Evolutionary conservation across 805 yeast genomes (phyloP).

Genomic region (Torulaspora delbrueckii): DNA sequence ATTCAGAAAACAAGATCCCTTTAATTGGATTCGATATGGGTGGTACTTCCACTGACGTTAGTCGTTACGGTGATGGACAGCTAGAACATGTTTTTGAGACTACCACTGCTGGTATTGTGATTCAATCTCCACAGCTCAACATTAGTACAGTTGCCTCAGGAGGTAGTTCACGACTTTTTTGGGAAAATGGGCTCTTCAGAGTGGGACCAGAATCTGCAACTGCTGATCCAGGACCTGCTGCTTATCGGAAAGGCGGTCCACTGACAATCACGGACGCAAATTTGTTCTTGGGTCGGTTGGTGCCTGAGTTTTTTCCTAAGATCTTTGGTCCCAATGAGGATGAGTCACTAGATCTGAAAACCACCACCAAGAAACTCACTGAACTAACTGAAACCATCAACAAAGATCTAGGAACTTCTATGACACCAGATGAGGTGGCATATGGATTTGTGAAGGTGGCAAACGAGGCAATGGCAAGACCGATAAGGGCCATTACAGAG

Average conservation of each 20-base stretch:
- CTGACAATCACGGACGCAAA: slow-evolving; percentile 84
- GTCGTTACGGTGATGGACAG: slow-evolving; percentile 63
- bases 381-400: slow-evolving; percentile 56
- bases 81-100: slow-evolving; percentile 80
- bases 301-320: slow-evolving; percentile 71
- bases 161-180: slow-evolving; percentile 66
- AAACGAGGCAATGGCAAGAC: slow-evolving; percentile 85
- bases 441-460: slow-evolving; percentile 79
- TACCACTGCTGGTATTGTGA: slow-evolving; percentile 74
- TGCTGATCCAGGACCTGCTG: slow-evolving; percentile 87
- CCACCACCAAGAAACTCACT: slow-evolving; percentile 46
- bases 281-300: slow-evolving; percentile 61
- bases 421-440: slow-evolving; percentile 67
- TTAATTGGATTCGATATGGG: slow-evolving; percentile 87
- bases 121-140: slow-evolving; percentile 80
- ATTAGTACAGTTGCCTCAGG: slow-evolving; percentile 84
- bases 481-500: slow-evolving; percentile 78
- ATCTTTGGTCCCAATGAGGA: slow-evolving; percentile 80
- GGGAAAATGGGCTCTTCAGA: slow-evolving; percentile 66
- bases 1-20: slow-evolving; percentile 50
- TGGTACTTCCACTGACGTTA: slow-evolving; percentile 84
- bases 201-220: slow-evolving; percentile 88
- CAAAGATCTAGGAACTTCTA: slow-evolving; percentile 33
- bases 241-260: slow-evolving; percentile 81
- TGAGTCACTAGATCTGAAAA: slow-evolving; percentile 57